Base-by-base conservation (phyloP, 306 rosid species). In the Herpetospermum pedunculosum region DNA sequence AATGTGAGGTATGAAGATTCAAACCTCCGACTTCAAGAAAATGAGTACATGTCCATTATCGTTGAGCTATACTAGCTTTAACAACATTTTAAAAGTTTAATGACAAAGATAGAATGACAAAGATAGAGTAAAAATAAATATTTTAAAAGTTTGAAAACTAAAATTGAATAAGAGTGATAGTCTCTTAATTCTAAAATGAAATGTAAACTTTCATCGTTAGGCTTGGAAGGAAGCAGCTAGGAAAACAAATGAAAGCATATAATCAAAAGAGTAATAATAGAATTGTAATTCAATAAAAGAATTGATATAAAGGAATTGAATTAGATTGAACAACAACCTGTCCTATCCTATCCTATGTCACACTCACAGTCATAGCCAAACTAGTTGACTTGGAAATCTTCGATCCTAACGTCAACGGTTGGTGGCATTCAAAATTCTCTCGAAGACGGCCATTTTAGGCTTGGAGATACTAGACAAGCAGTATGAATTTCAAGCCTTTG, bases 341-440 rank as follows among this genome's bases (percentile, higher is more conserved):
- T 16, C n/a, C n/a, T n/a, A n/a, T n/a, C n/a, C n/a, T n/a, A n/a
- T n/a, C n/a, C n/a, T n/a, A n/a, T n/a, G 41, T 19, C 71, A 63
- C 26, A 35, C 30, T 53, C 59, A 50, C 4, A 15, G 40, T 58
- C 48, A 44, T n/a, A 19, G 1, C 72, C 32, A 13, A 67, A 23
- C 8, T 9, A 67, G 53, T 67, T 67, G 72, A 67, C 72, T 67
- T n/a, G n/a, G 32, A 68, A 41, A 15, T 68, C 73, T 43, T 68
- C 2, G 73, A 13, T 68, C 29, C 38, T 12, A 25, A 43, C 53
- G 53, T 15, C 52, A 41, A n/a, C n/a, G n/a, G n/a, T n/a, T n/a
- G n/a, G n/a, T n/a, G n/a, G n/a, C 32, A 38, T 64, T 13, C 29
- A 21, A 23, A 40, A 0, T 11, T 23, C 29, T 37, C 48, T 38